phyloP scores from a whole-genome alignment of 139 green algal species.

The Chlorella sp. region DNA sequence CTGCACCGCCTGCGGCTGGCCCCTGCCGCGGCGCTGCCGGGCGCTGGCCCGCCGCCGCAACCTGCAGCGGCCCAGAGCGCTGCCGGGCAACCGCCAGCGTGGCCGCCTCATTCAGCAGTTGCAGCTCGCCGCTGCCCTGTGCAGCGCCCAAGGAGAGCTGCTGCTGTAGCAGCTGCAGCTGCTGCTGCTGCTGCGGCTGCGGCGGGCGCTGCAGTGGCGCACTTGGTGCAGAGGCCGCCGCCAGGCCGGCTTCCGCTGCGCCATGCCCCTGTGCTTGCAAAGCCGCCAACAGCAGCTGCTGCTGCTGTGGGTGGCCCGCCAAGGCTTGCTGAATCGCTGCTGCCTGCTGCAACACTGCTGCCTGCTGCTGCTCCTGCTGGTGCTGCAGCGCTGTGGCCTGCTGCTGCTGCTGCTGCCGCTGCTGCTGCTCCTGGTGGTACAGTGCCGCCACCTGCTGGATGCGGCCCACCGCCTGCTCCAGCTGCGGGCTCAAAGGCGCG shows the following conservation, averaged over 20 bases:
- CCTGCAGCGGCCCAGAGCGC: neutral
- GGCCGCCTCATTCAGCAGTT: neutral
- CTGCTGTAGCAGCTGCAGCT: neutral
- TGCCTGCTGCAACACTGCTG: neutral
- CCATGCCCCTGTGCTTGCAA: neutral
- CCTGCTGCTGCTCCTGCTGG: conserved; percentile 4
- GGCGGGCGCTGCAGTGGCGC: neutral
- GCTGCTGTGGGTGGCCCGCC: neutral
- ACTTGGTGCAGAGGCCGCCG: neutral
- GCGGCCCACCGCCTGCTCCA: neutral
- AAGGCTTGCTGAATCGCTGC: neutral
- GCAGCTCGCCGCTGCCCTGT: too few relatives aligned
- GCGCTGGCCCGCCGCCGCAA: neutral
- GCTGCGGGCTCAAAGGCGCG: neutral
- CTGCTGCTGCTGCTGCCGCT: neutral
- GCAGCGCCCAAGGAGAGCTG: neutral
- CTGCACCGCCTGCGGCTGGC: too few relatives aligned
- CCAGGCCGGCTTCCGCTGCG: neutral
- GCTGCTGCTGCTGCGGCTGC: conserved; percentile 2
- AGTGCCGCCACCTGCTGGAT: neutral
- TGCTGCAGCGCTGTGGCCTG: neutral
- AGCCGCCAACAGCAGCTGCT: neutral
- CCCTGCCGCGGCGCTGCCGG: too few relatives aligned
- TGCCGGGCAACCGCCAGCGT: neutral
- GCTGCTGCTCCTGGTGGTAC: neutral